Base-by-base conservation (phyloP, 345 rosid species). In the Ailanthus altissimus region DNA sequence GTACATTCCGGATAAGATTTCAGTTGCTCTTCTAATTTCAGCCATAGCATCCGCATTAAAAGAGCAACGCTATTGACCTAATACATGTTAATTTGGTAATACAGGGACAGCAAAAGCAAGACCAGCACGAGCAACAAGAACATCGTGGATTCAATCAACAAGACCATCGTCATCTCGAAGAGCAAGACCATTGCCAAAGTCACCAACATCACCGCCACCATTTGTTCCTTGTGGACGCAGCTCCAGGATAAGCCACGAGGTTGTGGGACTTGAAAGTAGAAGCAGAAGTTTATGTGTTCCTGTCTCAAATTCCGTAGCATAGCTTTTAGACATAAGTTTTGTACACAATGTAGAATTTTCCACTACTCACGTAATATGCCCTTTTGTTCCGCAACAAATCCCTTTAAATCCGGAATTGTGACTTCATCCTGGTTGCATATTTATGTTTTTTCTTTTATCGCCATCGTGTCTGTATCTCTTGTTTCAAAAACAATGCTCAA, bases 221-320 rank as follows among this genome's bases (percentile, higher is more conserved):
- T 40, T 84, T 82, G 85, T 59, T 75, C 84, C 87, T 5, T 64
- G 84, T 25, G 85, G 83, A 14, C 83, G 74, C 68, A 76, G 76
- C 57, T 43, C 10, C 45, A 86, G 57, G 79, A 66, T 13, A 5
- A 77, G 25, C 75, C 77, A 70, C 32, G 89, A 82, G 63, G 23
- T 73, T 18, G 16, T 69, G 79, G 78, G 83, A 59, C 74, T 88
- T 49, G 25, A 74, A 53, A 75, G 75, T 78, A 81, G 75, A 40
- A 63, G 72, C 67, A 85, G 74, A 58, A 88, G 79, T 85, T 76
- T 80, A 67, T 54, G 76, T 54, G 83, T 84, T 38, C 83, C 75
- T 63, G 79, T 78, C 36, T 81, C 50, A 10, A n/a, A 73, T 56
- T 65, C 71, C 32, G 76, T 75, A 75, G 60, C 56, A 16, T 59